Percentiles rank a stretch among this genome's conserved stretches.
Conservation (phyloP, 768 basidiomycete species). For the Lepiota brunneoincarnata region DNA sequence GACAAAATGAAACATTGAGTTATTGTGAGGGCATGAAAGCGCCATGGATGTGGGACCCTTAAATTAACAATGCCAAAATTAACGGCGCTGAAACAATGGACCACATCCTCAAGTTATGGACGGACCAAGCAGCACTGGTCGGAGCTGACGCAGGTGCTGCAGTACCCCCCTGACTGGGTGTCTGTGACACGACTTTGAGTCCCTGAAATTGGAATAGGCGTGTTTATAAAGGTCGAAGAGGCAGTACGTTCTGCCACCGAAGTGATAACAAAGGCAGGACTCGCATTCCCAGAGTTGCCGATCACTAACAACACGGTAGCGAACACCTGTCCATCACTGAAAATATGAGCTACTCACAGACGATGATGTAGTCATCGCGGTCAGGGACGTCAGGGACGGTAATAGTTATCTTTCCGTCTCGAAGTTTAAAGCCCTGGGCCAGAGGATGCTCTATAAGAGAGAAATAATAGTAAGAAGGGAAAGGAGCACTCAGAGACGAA, state of each 20-base stretch:
- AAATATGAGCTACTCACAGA: constrained; percentile 46
- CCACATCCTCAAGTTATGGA: background rate
- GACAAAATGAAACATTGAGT: background rate
- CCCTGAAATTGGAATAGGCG: constrained; percentile 31
- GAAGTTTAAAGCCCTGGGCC: constrained; percentile 52
- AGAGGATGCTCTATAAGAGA: constrained; percentile 50
- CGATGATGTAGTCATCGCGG: constrained; percentile 55
- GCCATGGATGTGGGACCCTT: background rate
- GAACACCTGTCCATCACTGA: constrained; percentile 3
- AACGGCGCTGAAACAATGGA: constrained; percentile 4
- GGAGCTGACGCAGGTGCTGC: background rate
- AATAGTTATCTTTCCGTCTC: constrained; percentile 45
- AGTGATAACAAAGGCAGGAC: constrained; percentile 58
- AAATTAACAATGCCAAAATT: background rate
- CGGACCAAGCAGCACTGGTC: constrained; percentile 4
- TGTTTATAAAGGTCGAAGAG: constrained; percentile 17
- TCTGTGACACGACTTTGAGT: constrained; percentile 14
- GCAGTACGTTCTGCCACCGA: constrained; percentile 32
- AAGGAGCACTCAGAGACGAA: background rate
- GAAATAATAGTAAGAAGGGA: background rate
- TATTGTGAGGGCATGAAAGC: background rate
- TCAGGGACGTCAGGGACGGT: constrained; percentile 48
- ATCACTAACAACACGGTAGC: constrained; percentile 39
- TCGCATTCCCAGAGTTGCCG: constrained; percentile 66
- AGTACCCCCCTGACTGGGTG: background rate